phyloP scores from a whole-genome alignment of 169 alveolate species.

The Sarcocystis neurona region DNA sequence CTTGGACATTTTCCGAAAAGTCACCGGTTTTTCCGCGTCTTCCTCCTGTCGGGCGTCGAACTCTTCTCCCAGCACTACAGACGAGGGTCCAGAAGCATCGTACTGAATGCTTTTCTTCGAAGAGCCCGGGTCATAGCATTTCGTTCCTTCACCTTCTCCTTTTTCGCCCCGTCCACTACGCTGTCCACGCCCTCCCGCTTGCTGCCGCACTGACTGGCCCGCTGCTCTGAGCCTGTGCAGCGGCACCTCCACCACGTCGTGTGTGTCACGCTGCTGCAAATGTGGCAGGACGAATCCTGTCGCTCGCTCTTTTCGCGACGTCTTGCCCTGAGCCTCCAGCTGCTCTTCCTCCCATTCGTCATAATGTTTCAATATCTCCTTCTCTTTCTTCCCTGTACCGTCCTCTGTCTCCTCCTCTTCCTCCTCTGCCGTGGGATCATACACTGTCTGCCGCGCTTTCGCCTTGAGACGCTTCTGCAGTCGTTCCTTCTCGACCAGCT shows the following conservation, averaged over 20 bases:
- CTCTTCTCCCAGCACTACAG: constrained; percentile 22
- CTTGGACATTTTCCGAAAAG: constrained; percentile 1
- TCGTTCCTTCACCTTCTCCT: not conserved
- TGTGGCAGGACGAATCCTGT: constrained; percentile 21
- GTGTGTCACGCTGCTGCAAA: not conserved
- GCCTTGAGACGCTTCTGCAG: constrained; percentile 10
- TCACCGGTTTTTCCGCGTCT: not conserved
- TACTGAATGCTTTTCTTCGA: not conserved
- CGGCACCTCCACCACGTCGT: constrained; percentile 24
- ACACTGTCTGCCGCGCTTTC: constrained; percentile 37
- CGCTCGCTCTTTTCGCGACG: not conserved
- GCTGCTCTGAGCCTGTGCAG: not conserved
- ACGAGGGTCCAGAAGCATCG: constrained; percentile 12
- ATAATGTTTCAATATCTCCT: constrained; percentile 52
- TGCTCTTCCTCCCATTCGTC: constrained; percentile 57
- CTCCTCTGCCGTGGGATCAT: constrained; percentile 51
- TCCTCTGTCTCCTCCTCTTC: constrained; percentile 51
- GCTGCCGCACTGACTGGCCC: too few relatives aligned
- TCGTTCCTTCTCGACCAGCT: constrained; percentile 3
- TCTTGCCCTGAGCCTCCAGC: constrained; percentile 23
- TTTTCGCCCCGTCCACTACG: not conserved
- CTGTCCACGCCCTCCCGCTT: constrained; percentile 4
- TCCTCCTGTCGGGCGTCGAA: not conserved
- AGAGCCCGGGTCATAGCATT: too few relatives aligned
- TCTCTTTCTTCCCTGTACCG: constrained; percentile 29